These are phyloP conservation scores for Phanerochaete sordida DNA, from an alignment of 768 basidiomycete species.

Conservation along the genomic window DNA sequence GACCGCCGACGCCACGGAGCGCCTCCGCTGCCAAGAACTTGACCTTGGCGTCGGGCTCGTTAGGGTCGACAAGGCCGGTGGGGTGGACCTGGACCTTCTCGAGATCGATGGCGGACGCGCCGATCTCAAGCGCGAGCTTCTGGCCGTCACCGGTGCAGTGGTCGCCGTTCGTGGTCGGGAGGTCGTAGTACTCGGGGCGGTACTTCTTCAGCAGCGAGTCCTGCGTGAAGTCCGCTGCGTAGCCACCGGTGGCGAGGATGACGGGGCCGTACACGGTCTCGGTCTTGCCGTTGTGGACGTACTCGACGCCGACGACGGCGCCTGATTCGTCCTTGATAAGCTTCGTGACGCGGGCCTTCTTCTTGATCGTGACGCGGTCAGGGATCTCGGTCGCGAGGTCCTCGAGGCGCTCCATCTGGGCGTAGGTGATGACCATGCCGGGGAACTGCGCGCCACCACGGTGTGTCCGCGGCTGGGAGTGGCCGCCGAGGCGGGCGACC, in stretches of 20 bases:
- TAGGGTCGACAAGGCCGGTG: conserved; percentile 97
- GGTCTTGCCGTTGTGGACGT: conserved; percentile 70
- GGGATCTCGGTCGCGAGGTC: conserved; percentile 81
- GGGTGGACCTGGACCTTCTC: conserved; percentile 99
- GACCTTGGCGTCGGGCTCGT: conserved; percentile 89
- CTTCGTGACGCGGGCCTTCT: conserved; percentile 86
- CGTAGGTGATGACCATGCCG: conserved; percentile 97
- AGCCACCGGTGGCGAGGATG: conserved; percentile 94
- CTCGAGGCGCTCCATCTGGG: conserved; percentile 93
- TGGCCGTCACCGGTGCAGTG: conserved; percentile 96
- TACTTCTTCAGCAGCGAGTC: conserved; percentile 90
- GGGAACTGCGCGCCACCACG: conserved; percentile 94
- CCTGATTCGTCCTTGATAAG: conserved; percentile 81
- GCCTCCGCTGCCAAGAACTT: conserved; percentile 99
- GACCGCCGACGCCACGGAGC: conserved; percentile 91
- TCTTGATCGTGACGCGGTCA: conserved; percentile 85
- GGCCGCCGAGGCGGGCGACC: conserved; percentile 95
- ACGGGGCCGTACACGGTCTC: conserved; percentile 85
- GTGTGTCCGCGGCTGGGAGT: conserved; percentile 91
- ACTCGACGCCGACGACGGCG: conserved; percentile 84
- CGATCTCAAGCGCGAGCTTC: conserved; percentile 87
- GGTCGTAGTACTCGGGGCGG: conserved; percentile 86
- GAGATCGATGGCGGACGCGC: conserved; percentile 86
- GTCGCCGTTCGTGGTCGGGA: conserved; percentile 97
- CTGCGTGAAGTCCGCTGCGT: conserved; percentile 93